Evolutionary conservation across 1,284 basidiomycete species (phyloP).

Genomic region (Athelia sp.): DNA sequence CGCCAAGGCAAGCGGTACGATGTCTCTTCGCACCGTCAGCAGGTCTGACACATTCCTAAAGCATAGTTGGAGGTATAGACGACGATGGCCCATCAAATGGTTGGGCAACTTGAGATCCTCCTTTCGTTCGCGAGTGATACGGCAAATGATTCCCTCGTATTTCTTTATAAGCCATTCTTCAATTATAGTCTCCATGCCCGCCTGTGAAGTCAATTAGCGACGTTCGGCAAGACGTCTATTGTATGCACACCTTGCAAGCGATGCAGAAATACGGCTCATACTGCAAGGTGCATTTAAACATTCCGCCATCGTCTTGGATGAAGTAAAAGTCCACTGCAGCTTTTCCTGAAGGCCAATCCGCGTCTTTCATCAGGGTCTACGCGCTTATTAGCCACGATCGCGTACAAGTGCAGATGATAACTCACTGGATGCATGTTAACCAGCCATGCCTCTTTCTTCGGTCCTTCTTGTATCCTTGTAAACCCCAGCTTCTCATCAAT

Average conservation of each 20-base stretch:
- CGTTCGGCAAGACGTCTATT: slow-evolving; percentile 1
- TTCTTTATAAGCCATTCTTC: slow-evolving; percentile 97
- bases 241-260: slow-evolving; percentile 78
- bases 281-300: slow-evolving; percentile 92
- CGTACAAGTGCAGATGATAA: slow-evolving; percentile 11
- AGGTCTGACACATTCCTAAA: slow-evolving; percentile 95
- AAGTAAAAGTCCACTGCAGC: slow-evolving; percentile 98
- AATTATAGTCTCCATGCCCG: slow-evolving; percentile 83
- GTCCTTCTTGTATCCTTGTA: slow-evolving; percentile 69
- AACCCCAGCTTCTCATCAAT: slow-evolving; percentile 95
- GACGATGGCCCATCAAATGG: slow-evolving; percentile 89
- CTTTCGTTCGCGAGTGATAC: slow-evolving; percentile 79
- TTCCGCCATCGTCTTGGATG: slow-evolving; percentile 92
- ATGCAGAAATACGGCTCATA: slow-evolving; percentile 97
- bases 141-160: slow-evolving; percentile 83
- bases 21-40: slow-evolving; percentile 80
- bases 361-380: slow-evolving; percentile 82
- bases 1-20: slow-evolving; percentile 84
- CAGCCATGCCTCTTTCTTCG: slow-evolving; percentile 83
- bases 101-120: slow-evolving; percentile 96
- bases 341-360: slow-evolving; percentile 75
- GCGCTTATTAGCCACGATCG: not conserved
- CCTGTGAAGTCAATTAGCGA: slow-evolving; percentile 36
- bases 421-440: slow-evolving; percentile 97
- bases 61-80: slow-evolving; percentile 84